Evolutionary conservation across 148 eudicot species (phyloP), one percentile per base, ranked within the genome.

Genomic region (Cornus florida): DNA sequence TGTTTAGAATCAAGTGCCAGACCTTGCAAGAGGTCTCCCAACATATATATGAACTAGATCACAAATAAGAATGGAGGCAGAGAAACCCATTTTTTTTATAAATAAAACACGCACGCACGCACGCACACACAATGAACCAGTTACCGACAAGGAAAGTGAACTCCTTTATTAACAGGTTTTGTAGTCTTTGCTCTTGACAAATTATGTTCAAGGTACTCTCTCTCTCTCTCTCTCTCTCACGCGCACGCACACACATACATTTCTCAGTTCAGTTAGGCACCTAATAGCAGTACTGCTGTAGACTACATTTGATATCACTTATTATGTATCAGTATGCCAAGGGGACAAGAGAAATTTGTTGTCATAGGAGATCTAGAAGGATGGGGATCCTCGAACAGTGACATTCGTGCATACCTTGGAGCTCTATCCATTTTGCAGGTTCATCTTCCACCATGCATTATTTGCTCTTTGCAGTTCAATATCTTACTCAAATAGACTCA

Each of bases 341-440:
- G 79, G 35, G 98, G 94, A 73, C 92, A 90, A 80, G 98, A 92
- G 50, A 94, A 92, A 77, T 94, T 92, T 83, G 79, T 81, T 13
- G 83, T 75, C 8, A 91, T 94, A 32, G 89, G 77, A 32, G 92
- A 91, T 76, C 83, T 90, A 74, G 74, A 91, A 82, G 98, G 95
- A 79, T 94, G 94, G 92, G 93, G 98, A 78, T 94, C 87, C 77
- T 77, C 91, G 1, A 91, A 88, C 79, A 87, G 86, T 66, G 98
- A 94, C 72, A 74, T 92, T 67, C 90, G 91, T 50, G 95, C 89
- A 57, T 87, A 86, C 81, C 83, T 90, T 75, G 94, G 84, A 38
- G 89, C 93, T 22, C 83, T 93, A 35, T 84, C 93, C 74, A 86
- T 93, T 78, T 84, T 93, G 75, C 98, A 95, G 94, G 98, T 95